These are phyloP conservation scores for Petasospora rhodanensis DNA, from an alignment of 1,139 yeast genomes.

Conservation along the genomic window DNA sequence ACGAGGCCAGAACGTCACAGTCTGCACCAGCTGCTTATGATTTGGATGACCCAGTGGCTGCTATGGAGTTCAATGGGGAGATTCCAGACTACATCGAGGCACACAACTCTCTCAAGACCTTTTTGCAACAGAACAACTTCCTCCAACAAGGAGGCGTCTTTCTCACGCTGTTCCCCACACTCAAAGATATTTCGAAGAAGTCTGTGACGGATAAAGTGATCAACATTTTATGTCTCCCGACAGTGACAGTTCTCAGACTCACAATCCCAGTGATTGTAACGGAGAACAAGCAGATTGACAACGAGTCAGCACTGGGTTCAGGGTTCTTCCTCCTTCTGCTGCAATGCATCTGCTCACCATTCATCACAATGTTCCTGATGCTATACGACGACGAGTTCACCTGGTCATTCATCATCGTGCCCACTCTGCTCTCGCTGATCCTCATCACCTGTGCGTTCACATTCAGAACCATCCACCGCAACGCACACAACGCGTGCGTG, in stretches of 20 bases:
- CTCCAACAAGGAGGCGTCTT: conserved; percentile 2
- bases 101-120: conserved; percentile 5
- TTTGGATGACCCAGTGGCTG: conserved; percentile 7
- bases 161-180: conserved; percentile 25
- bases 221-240: conserved; percentile 38
- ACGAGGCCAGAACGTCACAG: conserved; percentile 15
- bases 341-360: conserved; percentile 22
- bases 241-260: conserved; percentile 39
- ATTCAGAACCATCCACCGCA: conserved; percentile 1
- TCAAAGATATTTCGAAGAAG: conserved; percentile 21
- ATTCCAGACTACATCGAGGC: conserved; percentile 8
- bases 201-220: conserved; percentile 25
- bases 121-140: conserved; percentile 4
- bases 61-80: conserved; percentile 2
- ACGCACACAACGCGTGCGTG: neutral
- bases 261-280: conserved; percentile 45
- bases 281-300: conserved; percentile 14
- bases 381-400: conserved; percentile 13
- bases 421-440: conserved; percentile 8
- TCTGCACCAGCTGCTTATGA: conserved; percentile 19
- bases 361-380: conserved; percentile 18
- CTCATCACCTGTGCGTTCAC: conserved; percentile 2
- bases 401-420: conserved; percentile 6
- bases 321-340: conserved; percentile 14
- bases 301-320: conserved; percentile 6